Percentiles rank a stretch among this genome's conserved stretches.
Conservation (phyloP, 2,329 filamentous ascomycete genomes). For the Teratosphaeria viscida region DNA sequence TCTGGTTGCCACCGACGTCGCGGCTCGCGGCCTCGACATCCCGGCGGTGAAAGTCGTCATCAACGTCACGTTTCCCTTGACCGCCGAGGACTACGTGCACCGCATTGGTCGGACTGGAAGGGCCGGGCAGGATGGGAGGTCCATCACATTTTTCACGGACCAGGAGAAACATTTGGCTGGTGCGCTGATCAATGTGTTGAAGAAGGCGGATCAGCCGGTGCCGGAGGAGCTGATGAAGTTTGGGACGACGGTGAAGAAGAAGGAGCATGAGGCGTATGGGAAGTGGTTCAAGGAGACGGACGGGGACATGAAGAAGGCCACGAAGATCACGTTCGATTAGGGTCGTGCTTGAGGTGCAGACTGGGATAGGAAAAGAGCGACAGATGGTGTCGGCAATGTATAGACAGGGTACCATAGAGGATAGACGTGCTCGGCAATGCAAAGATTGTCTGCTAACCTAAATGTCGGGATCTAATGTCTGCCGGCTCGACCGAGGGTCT, state of each 20-base stretch:
- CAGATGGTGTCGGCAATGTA: not conserved
- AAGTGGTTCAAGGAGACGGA: slow-evolving; percentile 90
- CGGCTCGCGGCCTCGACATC: slow-evolving; percentile 87
- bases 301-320: slow-evolving; percentile 50
- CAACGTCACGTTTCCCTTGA: slow-evolving; percentile 90
- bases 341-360: not conserved
- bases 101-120: slow-evolving; percentile 85
- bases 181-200: slow-evolving; percentile 88
- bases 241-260: slow-evolving; percentile 97
- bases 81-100: slow-evolving; percentile 95
- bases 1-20: slow-evolving; percentile 91
- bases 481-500: no score
- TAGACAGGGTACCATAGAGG: not conserved
- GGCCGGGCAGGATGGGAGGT: slow-evolving; percentile 77
- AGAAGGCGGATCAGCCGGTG: slow-evolving; percentile 81
- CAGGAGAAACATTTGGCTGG: slow-evolving; percentile 88
- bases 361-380: not conserved
- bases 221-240: slow-evolving; percentile 90
- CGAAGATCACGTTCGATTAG: slow-evolving; percentile 1
- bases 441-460: not conserved
- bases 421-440: not conserved
- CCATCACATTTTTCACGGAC: slow-evolving; percentile 90
- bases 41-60: slow-evolving; percentile 90
- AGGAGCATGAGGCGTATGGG: slow-evolving; percentile 89
- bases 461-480: not conserved